Conservation (phyloP, 768 basidiomycete species). For the Leccinum imitatum region DNA sequence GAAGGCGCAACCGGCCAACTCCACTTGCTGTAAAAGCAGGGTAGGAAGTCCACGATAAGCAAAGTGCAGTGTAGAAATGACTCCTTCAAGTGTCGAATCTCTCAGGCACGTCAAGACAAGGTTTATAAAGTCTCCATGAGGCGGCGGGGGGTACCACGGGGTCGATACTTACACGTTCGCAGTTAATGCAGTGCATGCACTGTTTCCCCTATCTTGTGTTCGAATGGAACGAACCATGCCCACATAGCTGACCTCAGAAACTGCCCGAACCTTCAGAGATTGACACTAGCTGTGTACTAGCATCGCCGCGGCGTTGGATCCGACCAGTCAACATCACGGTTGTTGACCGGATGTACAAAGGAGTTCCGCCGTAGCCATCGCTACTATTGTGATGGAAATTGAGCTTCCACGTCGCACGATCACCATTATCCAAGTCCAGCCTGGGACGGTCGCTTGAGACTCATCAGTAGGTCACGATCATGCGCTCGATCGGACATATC, state of each 20-base stretch:
- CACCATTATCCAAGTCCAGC: background rate
- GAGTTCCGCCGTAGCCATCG: background rate
- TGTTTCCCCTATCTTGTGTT: background rate
- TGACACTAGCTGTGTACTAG: background rate
- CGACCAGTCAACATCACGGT: too few relatives aligned
- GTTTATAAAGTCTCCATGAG: background rate
- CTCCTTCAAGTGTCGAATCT: background rate
- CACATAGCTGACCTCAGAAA: background rate
- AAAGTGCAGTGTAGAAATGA: background rate
- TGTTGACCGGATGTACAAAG: too few relatives aligned
- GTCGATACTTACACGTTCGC: background rate
- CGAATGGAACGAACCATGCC: background rate
- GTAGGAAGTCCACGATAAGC: background rate
- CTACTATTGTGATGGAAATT: background rate
- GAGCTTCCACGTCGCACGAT: background rate
- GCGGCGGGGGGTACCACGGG: too few relatives aligned
- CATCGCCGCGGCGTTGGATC: background rate
- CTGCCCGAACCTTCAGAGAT: too few relatives aligned
- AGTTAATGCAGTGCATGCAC: background rate
- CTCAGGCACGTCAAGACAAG: background rate
- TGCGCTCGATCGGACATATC: background rate
- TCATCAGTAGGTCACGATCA: background rate
- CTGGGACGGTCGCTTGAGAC: background rate
- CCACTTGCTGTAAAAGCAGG: background rate
- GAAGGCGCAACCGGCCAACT: background rate